Evolutionary conservation across 179 eudicot species (phyloP).

Genomic region (Spinacia oleracea): DNA sequence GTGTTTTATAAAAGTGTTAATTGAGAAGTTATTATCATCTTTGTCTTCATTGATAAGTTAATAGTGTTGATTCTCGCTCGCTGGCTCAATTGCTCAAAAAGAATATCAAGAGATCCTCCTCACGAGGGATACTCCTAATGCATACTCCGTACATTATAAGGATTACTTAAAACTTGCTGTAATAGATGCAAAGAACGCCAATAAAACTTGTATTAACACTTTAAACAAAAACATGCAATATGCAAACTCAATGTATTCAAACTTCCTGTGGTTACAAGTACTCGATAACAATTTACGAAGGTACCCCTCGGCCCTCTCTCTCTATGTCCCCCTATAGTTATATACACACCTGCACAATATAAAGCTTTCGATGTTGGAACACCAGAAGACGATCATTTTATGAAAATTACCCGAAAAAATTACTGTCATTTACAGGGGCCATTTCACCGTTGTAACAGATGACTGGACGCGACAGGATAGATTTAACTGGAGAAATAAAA

Average conservation of each 20-base stretch:
- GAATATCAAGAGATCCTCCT: not conserved
- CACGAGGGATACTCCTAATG: too few relatives aligned
- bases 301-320: not conserved
- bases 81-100: not conserved
- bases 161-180: not conserved
- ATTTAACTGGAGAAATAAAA: not conserved
- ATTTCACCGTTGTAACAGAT: not conserved
- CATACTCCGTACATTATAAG: too few relatives aligned
- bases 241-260: constrained; percentile 6
- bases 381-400: not conserved
- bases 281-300: constrained; percentile 6
- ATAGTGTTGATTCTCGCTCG: not conserved
- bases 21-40: not conserved
- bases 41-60: not conserved
- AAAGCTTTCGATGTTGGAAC: constrained; percentile 11
- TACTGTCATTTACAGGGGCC: constrained; percentile 26
- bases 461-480: not conserved
- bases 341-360: constrained; percentile 27
- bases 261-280: constrained; percentile 27
- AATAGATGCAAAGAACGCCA: not conserved
- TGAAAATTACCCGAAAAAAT: not conserved
- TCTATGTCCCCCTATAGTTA: not conserved
- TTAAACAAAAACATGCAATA: not conserved
- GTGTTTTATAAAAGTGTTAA: too few relatives aligned
- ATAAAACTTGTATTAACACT: constrained; percentile 1